Conservation (phyloP, 495 filamentous ascomycete genomes). For the Amorphotheca resinae region DNA sequence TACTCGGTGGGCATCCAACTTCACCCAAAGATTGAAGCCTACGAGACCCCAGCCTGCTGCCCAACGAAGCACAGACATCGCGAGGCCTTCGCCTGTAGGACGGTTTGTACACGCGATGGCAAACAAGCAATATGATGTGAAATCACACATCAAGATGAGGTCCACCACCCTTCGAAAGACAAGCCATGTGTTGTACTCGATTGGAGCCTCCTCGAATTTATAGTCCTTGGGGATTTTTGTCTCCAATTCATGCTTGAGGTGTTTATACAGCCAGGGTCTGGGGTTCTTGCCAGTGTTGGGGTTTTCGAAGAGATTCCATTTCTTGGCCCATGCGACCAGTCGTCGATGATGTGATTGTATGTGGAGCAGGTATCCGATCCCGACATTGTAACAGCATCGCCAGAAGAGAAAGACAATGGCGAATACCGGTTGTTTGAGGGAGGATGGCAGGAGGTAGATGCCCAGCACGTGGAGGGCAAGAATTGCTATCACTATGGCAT, state of each 20-base stretch:
- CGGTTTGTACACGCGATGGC: constrained; percentile 74
- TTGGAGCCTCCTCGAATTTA: constrained; percentile 78
- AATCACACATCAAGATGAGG: constrained; percentile 95
- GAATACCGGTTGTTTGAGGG: constrained; percentile 59
- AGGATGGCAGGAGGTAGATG: constrained; percentile 56
- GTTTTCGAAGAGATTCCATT: constrained; percentile 73
- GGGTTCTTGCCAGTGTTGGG: constrained; percentile 69
- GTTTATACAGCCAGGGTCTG: constrained; percentile 63
- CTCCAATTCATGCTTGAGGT: constrained; percentile 81
- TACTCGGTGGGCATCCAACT: constrained; percentile 93
- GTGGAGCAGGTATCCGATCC: constrained; percentile 82
- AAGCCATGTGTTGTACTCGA: constrained; percentile 99
- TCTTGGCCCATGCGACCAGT: constrained; percentile 77
- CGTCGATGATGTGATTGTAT: constrained; percentile 81
- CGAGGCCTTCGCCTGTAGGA: constrained; percentile 55
- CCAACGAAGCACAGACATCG: constrained; percentile 67
- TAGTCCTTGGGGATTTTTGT: constrained; percentile 91
- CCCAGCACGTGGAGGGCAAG: constrained; percentile 59
- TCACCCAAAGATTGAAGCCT: constrained; percentile 96
- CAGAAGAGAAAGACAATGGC: constrained; percentile 80
- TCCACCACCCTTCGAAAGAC: constrained; percentile 91
- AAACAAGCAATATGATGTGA: constrained; percentile 91
- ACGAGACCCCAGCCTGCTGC: constrained; percentile 66
- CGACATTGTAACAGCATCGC: constrained; percentile 82
- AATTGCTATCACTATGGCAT: constrained; percentile 68